phyloP scores from a whole-genome alignment of 164 flowering plant species.

The Paratinospora sagittata region DNA sequence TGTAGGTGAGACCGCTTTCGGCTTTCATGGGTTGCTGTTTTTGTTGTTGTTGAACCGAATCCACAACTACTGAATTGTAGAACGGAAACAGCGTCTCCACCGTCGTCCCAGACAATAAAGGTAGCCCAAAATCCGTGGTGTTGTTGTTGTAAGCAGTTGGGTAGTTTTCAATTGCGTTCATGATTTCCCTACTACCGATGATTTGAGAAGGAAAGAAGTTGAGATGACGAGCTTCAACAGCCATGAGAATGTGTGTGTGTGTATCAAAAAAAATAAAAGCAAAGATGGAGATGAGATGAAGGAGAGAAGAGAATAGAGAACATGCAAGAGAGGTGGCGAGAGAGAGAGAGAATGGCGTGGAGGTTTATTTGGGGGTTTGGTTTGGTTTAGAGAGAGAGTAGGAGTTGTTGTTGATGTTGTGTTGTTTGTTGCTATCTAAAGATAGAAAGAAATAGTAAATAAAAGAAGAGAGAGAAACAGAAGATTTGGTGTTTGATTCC shows the following conservation, averaged over 20 bases:
- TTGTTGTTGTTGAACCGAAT: slow-evolving; percentile 20
- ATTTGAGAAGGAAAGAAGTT: slow-evolving; percentile 38
- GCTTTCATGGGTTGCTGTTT: slow-evolving; percentile 28
- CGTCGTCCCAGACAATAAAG: slow-evolving; percentile 12
- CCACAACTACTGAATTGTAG: slow-evolving; percentile 18
- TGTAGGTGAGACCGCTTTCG: slow-evolving; percentile 53
- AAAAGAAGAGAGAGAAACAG: slow-evolving; percentile 6
- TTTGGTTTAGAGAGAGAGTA: slow-evolving; percentile 17
- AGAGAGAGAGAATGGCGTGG: too few relatives aligned
- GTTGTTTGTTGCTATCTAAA: too few relatives aligned
- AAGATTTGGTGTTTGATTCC: neutral
- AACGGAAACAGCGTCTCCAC: slow-evolving; percentile 15
- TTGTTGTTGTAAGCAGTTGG: slow-evolving; percentile 15
- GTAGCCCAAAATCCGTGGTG: slow-evolving; percentile 23
- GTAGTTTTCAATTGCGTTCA: slow-evolving; percentile 19
- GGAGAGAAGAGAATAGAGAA: slow-evolving; percentile 13
- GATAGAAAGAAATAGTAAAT: neutral
- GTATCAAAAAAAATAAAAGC: slow-evolving; percentile 5
- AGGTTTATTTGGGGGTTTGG: slow-evolving; percentile 26
- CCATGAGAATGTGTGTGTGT: too few relatives aligned
- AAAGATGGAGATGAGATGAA: neutral
- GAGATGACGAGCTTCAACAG: slow-evolving; percentile 51
- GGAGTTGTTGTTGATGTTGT: too few relatives aligned
- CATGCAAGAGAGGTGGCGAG: slow-evolving; percentile 26
- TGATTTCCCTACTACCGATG: slow-evolving; percentile 30